A percentile compares a stretch with the other conserved stretches of the same genome.
These are phyloP conservation scores for Macrocybe gigantea DNA, from an alignment of 768 basidiomycete species.

Conservation along the genomic window DNA sequence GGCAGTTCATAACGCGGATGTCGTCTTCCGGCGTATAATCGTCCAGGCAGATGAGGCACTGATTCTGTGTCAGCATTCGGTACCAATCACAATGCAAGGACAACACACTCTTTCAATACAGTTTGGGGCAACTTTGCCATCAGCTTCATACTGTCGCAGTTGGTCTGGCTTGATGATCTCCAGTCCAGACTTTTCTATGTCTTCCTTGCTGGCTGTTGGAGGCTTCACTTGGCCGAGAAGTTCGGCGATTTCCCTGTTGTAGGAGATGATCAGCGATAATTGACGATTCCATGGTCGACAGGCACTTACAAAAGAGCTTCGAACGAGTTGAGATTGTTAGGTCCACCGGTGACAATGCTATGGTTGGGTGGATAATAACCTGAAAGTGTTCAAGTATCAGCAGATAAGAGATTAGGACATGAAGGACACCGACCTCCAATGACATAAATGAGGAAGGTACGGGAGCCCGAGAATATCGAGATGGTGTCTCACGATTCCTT, in stretches of 20 bases:
- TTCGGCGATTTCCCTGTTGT: slow-evolving; percentile 70
- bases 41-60: slow-evolving; percentile 86
- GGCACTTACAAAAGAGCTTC: slow-evolving; percentile 65
- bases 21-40: slow-evolving; percentile 79
- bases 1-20: slow-evolving; percentile 73
- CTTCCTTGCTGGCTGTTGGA: slow-evolving; percentile 74
- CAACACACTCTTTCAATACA: slow-evolving; percentile 70
- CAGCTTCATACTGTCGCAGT: slow-evolving; percentile 48
- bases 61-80: slow-evolving; percentile 4
- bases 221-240: slow-evolving; percentile 79
- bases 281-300: slow-evolving; percentile 9
- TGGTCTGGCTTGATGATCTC: slow-evolving; percentile 61
- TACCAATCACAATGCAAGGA: background rate
- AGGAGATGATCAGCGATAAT: slow-evolving; percentile 1
- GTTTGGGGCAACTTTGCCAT: slow-evolving; percentile 66
- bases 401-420: slow-evolving; percentile 3
- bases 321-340: slow-evolving; percentile 68
- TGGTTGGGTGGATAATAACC: slow-evolving; percentile 94
- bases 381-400: slow-evolving; percentile 16
- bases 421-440: slow-evolving; percentile 55
- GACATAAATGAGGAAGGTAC: slow-evolving; percentile 89
- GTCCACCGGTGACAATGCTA: slow-evolving; percentile 75
- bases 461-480: slow-evolving; percentile 30
- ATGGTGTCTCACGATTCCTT: slow-evolving; percentile 9
- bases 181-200: slow-evolving; percentile 81